A percentile compares a stretch with the other conserved stretches of the same genome.
Conservation (phyloP, 345 rosid genomes). For the Dipteronia sinensis region DNA sequence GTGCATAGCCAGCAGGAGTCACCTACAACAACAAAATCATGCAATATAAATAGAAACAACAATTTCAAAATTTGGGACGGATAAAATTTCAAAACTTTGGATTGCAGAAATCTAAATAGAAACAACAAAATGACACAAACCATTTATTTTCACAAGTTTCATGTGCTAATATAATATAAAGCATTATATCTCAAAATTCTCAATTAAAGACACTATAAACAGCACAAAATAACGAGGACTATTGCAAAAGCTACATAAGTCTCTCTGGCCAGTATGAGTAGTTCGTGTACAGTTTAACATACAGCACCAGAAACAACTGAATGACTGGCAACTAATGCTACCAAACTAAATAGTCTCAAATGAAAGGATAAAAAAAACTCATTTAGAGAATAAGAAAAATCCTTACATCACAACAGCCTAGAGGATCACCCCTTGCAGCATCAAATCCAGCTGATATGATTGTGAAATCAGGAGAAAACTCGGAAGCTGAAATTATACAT, state of each 20-base stretch:
- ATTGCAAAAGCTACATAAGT: constrained; percentile 1
- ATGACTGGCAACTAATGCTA: background rate
- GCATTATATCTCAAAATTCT: constrained; percentile 6
- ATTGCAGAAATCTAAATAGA: constrained; percentile 2
- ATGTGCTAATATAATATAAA: background rate
- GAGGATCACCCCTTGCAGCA: constrained; percentile 98
- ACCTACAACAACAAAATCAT: constrained; percentile 41
- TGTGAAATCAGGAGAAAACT: constrained; percentile 89
- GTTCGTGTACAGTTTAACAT: background rate
- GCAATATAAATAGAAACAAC: background rate
- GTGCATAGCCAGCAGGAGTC: constrained; percentile 88
- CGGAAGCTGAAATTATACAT: constrained; percentile 61
- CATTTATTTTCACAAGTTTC: background rate
- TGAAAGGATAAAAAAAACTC: background rate
- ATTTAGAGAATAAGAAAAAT: constrained; percentile 12
- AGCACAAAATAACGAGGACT: background rate
- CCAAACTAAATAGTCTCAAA: background rate
- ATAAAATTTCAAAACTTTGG: background rate
- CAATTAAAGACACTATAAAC: background rate
- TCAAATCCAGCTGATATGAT: constrained; percentile 98
- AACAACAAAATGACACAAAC: background rate
- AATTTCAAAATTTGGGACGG: background rate
- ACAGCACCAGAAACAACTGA: background rate
- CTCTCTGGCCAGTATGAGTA: background rate
- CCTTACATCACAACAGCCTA: constrained; percentile 95